Percentiles rank a stretch among this genome's conserved stretches.
Conservation (phyloP, 768 basidiomycete genomes). For the Pisolithus albus region DNA sequence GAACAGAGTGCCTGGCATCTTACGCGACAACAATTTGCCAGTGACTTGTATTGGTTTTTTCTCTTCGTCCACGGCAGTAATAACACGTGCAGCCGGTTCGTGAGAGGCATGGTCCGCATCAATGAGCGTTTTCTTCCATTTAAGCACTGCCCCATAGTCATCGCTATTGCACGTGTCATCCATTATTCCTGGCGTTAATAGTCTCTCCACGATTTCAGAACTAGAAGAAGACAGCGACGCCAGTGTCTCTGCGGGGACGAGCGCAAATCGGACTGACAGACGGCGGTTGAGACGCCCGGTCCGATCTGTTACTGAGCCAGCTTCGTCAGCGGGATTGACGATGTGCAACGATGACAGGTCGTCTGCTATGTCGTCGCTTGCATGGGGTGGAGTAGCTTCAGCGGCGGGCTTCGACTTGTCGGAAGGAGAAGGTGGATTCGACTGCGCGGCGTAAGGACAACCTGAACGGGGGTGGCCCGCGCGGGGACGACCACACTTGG, state of each 20-base stretch:
- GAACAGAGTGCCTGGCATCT: constrained; percentile 52
- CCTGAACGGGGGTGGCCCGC: constrained; percentile 61
- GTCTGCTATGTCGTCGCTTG: constrained; percentile 29
- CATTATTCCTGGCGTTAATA: constrained; percentile 41
- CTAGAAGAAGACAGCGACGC: constrained; percentile 45
- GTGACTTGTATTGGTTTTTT: constrained; percentile 2
- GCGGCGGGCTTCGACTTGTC: constrained; percentile 3
- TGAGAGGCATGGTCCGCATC: constrained; percentile 22
- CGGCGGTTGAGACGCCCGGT: constrained; percentile 13
- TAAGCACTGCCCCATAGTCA: constrained; percentile 16
- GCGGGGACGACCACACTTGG: constrained; percentile 47
- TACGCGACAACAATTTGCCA: constrained; percentile 20
- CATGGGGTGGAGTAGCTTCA: not conserved
- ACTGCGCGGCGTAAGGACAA: constrained; percentile 41
- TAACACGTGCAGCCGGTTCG: constrained; percentile 17
- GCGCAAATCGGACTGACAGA: constrained; percentile 26
- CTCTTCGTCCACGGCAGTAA: constrained; percentile 28
- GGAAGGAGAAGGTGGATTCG: constrained; percentile 12
- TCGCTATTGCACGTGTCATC: constrained; percentile 19
- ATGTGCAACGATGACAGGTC: constrained; percentile 46
- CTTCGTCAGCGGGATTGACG: constrained; percentile 17
- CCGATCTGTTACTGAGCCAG: constrained; percentile 1
- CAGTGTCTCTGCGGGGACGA: constrained; percentile 36
- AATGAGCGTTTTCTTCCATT: constrained; percentile 29
- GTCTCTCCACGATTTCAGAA: constrained; percentile 38